Evolutionary conservation across 202 grass and related monocot genomes (phyloP).

Genomic region (Panicum hallii): DNA sequence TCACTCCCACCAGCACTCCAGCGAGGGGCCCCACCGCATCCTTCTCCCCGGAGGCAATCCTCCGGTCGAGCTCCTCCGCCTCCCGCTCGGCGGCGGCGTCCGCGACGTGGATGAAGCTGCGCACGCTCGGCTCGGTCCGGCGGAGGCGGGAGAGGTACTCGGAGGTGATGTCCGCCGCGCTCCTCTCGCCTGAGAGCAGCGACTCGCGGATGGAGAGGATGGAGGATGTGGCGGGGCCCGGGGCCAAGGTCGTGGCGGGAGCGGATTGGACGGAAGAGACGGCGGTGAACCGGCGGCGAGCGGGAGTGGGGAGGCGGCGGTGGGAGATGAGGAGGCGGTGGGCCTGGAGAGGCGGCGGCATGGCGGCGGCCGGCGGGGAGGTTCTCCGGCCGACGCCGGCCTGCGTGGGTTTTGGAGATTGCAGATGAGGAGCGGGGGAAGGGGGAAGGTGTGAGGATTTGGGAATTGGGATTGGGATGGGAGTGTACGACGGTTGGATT

Average conservation of each 20-base stretch:
- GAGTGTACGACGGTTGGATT: not conserved
- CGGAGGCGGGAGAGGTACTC: slow-evolving; percentile 88
- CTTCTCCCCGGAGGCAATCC: slow-evolving; percentile 57
- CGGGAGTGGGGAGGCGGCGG: slow-evolving; percentile 40
- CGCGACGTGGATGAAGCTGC: slow-evolving; percentile 88
- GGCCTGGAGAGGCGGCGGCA: slow-evolving; percentile 75
- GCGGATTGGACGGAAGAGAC: slow-evolving; percentile 58
- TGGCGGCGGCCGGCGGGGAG: slow-evolving; percentile 45
- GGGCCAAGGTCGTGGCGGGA: slow-evolving; percentile 49
- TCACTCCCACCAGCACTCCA: slow-evolving; percentile 83
- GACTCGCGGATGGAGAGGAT: slow-evolving; percentile 84
- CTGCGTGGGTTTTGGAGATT: slow-evolving; percentile 39
- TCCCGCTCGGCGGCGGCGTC: slow-evolving; percentile 65
- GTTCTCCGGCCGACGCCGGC: slow-evolving; percentile 39
- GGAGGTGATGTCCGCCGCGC: slow-evolving; percentile 64
- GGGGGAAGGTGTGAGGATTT: slow-evolving; percentile 26
- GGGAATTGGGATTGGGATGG: slow-evolving; percentile 46
- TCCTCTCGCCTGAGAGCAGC: slow-evolving; percentile 72
- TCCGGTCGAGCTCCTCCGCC: slow-evolving; percentile 73
- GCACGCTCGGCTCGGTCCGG: slow-evolving; percentile 76
- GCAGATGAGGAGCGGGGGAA: slow-evolving; percentile 8
- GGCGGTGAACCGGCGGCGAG: slow-evolving; percentile 48
- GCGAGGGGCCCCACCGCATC: slow-evolving; percentile 70
- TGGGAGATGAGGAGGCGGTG: slow-evolving; percentile 75
- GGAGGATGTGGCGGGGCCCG: slow-evolving; percentile 48